Base-by-base conservation (phyloP, 108 stramenopile species). In the Nannochloropsis salina region DNA sequence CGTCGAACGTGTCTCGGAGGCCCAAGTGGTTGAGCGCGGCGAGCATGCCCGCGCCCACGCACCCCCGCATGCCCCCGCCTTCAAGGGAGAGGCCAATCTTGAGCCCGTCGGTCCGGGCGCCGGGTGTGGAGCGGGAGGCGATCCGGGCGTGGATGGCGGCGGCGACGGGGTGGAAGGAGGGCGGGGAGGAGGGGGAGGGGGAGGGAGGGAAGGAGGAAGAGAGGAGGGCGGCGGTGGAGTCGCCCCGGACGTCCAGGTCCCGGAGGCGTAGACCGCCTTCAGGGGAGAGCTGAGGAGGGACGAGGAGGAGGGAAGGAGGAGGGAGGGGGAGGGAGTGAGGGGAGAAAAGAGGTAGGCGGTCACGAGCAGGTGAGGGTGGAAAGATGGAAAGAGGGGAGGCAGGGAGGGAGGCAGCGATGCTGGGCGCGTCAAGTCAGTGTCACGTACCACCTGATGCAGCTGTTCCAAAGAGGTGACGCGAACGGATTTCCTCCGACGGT, bases 1-100 rank as follows among this genome's bases (percentile, higher is more conserved):
- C 94, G 90, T 97, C 96, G 44, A 97, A 83, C 11, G 92, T 84
- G 87, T 96, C 95, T 61, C 92, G 86, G 82, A 97, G 88, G 15
- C 96, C 96, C 11, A 97, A 86, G 81, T 95, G 89, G 85, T 93
- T 89, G 9, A 98, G 86, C 2, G 96, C 95, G 74, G 94, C 93
- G 10, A 95, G 93, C 96, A 97, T 97, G 42, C 97, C 97, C 12
- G 96, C 97, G 2, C 94, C 93, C 31, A 98, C 92, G 83, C 96
- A 98, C 41, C 97, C 97, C 42, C 97, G 86, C 97, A 98, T 98
- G 9, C 97, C 97, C 8, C 97, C 97, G 12, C 97, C 97, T 89
- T 98, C 97, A 74, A 98, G 91, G 20, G 94, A 93, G 42, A 98
- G 90, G 9, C 96, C 97, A 42, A 98, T 90, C 82, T 94, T 90